Base-by-base conservation (phyloP, 768 basidiomycete species). In the Boletales sp. region DNA sequence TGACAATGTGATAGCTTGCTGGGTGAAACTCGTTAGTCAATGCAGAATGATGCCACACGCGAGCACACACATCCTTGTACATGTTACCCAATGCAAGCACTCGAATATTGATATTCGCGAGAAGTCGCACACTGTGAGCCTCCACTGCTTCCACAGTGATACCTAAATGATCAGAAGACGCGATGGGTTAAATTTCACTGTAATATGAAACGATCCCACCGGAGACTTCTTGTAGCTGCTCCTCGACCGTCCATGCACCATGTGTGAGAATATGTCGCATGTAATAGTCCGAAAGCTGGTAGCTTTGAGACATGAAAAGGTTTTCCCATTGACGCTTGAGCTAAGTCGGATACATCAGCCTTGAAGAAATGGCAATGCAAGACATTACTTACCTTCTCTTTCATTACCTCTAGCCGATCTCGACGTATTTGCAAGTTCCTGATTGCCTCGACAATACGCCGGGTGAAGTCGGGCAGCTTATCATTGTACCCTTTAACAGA, bases 401-500 rank as follows among this genome's bases (percentile, higher is more conserved):
- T 88, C 65, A 94, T 82, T 30, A 96, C 81, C 38, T 74, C 78
- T 51, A 97, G 78, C 47, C 94, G 75, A 49, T 87, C 80, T n/a
- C 79, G 71, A 57, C 82, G 75, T 28, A 94, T 74, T 56, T 77
- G 71, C 43, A 93, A 71, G 21, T 70, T 71, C 64, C 80, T 86
- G 54, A 86, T 72, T 57, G 81, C 83, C 53, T 84, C 80, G 39
- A 94, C 64, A 46, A 97, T 80, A 53, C 84, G 77, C 58, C 84
- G 72, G 7, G 84, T 77, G 35, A 98, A 78, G 2, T 87, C 81
- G 8, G 81, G 72, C 55, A 91, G 73, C 69, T 95, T 97, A 70
- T 98, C 94, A 62, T 93, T 94, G 71, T 96, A 98, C 7, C 96
- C 96, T 41, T 75, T 78, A 47, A 91, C 72, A 3, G 76, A 72